Conservation (phyloP, 2,329 filamentous ascomycete genomes). For the Trichoderma sp. region DNA sequence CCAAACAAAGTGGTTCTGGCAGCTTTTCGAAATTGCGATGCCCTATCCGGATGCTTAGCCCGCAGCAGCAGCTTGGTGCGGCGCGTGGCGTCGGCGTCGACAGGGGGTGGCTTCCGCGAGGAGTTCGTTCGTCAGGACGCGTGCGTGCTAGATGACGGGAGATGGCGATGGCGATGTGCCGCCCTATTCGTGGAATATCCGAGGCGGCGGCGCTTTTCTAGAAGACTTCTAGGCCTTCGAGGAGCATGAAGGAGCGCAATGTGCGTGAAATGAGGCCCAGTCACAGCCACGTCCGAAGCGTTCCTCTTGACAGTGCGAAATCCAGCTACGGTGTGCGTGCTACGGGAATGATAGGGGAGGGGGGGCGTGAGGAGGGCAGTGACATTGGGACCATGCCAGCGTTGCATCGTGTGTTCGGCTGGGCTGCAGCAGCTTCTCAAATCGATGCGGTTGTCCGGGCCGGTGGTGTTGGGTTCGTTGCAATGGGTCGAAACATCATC, state of each 20-base stretch:
- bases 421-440: constrained; percentile 20
- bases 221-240: constrained; percentile 20
- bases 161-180: constrained; percentile 7
- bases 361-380: too few species aligned
- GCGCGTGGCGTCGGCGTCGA: not conserved
- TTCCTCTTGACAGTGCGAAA: constrained; percentile 1
- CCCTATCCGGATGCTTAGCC: constrained; percentile 1
- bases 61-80: constrained; percentile 9
- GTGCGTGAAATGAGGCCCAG: constrained; percentile 22
- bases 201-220: constrained; percentile 15
- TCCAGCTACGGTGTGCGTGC: not conserved
- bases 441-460: constrained; percentile 18
- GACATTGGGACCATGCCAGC: not conserved
- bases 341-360: not conserved
- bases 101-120: not conserved
- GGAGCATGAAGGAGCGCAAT: constrained; percentile 22
- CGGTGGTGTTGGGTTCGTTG: constrained; percentile 20
- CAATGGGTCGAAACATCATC: not conserved
- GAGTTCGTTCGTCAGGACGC: not conserved
- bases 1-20: constrained; percentile 3
- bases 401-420: constrained; percentile 13
- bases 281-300: not conserved
- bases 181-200: not conserved
- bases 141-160: constrained; percentile 2
- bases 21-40: constrained; percentile 4